Conservation (phyloP, 805 yeast genomes). For the Starmerella potacharoeniae region DNA sequence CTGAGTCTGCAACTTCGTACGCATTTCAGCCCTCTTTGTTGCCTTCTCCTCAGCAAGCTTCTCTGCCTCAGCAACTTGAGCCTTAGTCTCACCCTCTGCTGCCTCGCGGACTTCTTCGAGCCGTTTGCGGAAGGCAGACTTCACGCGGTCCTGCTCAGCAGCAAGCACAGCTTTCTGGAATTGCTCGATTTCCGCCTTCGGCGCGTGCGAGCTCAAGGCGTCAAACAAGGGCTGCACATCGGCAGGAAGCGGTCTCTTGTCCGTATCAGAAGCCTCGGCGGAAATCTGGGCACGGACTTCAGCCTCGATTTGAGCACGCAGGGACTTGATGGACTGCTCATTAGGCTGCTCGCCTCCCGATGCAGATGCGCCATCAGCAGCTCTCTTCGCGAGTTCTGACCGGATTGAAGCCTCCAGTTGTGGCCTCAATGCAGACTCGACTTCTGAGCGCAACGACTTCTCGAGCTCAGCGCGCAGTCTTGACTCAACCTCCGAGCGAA, state of each 20-base stretch:
- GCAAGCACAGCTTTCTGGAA: slow-evolving; percentile 13
- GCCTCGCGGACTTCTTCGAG: slow-evolving; percentile 13
- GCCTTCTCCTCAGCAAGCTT: slow-evolving; percentile 11
- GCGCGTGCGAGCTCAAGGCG: slow-evolving; percentile 3
- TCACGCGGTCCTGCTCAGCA: slow-evolving; percentile 18
- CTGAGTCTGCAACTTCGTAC: slow-evolving; percentile 38
- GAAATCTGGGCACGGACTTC: slow-evolving; percentile 3
- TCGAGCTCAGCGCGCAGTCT: background rate
- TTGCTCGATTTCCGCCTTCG: slow-evolving; percentile 3
- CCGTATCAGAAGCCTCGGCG: background rate
- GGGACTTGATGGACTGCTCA: background rate
- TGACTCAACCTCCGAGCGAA: background rate
- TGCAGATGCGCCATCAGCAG: no score
- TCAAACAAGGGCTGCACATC: slow-evolving; percentile 8
- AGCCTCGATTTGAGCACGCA: background rate
- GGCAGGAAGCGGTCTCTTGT: background rate
- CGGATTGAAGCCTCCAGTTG: background rate
- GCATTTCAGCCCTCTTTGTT: slow-evolving; percentile 17
- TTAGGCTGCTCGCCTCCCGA: background rate
- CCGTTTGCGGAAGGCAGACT: slow-evolving; percentile 13
- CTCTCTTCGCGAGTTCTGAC: background rate
- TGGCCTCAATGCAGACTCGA: background rate
- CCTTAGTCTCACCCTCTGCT: slow-evolving; percentile 10
- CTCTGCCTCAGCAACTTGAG: slow-evolving; percentile 12
- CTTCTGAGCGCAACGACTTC: background rate